These are phyloP conservation scores for Graphilbum sp. DNA, from an alignment of 2,329 filamentous ascomycete species.

Conservation along the genomic window DNA sequence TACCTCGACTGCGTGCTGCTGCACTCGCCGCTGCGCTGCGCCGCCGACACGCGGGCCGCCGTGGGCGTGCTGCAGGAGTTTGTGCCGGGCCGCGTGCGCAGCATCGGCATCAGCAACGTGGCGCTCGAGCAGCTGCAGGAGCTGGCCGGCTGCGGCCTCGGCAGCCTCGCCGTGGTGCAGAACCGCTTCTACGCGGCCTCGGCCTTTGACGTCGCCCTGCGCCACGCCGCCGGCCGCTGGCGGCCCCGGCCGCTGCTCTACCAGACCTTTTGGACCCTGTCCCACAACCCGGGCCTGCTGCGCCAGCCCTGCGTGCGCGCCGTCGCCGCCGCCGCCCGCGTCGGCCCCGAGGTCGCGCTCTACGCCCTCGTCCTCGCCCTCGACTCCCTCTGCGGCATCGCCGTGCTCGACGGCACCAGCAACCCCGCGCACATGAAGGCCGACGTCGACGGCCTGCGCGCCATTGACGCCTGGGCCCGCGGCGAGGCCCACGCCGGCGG, in stretches of 20 bases:
- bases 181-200: constrained; percentile 48
- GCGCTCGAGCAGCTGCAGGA: constrained; percentile 36
- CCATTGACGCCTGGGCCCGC: constrained; percentile 22
- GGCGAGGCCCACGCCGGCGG: too few species aligned
- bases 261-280: constrained; percentile 39
- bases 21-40: constrained; percentile 36
- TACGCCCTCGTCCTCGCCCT: constrained; percentile 33
- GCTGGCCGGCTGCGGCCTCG: constrained; percentile 16
- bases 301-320: constrained; percentile 26
- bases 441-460: constrained; percentile 27
- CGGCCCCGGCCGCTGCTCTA: constrained; percentile 20
- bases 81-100: constrained; percentile 45
- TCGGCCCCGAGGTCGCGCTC: constrained; percentile 23
- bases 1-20: constrained; percentile 63
- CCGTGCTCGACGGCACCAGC: constrained; percentile 13
- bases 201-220: constrained; percentile 41
- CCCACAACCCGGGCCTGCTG: constrained; percentile 25
- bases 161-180: constrained; percentile 42
- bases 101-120: constrained; percentile 64
- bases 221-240: constrained; percentile 28
- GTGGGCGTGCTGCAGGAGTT: constrained; percentile 52
- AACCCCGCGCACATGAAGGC: constrained; percentile 29
- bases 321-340: constrained; percentile 26
- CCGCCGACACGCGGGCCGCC: constrained; percentile 38
- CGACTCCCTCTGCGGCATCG: constrained; percentile 9